Conservation (phyloP, 805 yeast species). For the Metschnikowia lachancei region DNA sequence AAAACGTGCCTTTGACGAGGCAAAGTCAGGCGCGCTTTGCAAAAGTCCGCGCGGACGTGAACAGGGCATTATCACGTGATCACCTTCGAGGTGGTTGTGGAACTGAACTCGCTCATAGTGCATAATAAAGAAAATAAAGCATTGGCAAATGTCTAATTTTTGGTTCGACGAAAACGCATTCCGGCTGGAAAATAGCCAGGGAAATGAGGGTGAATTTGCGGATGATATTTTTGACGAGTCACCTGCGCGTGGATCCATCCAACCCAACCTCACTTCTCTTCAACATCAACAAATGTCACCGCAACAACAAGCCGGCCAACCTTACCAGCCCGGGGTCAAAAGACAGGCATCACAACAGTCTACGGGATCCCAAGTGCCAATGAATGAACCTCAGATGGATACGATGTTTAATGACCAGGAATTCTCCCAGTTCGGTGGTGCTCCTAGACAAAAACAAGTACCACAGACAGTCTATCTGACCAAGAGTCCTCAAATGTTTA, state of each 20-base stretch:
- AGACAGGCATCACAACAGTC: conserved; percentile 17
- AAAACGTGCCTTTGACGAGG: not conserved
- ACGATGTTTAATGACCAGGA: conserved; percentile 4
- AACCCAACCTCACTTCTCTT: conserved; percentile 7
- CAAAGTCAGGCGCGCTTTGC: not conserved
- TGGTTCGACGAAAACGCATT: conserved; percentile 23
- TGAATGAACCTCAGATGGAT: conserved; percentile 3
- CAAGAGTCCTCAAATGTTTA: conserved; percentile 24
- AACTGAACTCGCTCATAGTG: conserved; percentile 1
- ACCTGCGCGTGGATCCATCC: not conserved
- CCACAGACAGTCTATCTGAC: conserved; percentile 1
- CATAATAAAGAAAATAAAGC: not conserved
- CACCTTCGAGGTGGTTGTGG: not conserved
- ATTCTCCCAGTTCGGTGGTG: conserved; percentile 5
- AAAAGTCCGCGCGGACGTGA: not conserved
- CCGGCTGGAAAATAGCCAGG: conserved; percentile 12
- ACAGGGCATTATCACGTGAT: conserved; percentile 3
- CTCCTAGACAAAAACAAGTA: not conserved
- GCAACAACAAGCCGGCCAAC: conserved; percentile 18
- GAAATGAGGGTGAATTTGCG: conserved; percentile 11
- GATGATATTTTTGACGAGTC: conserved; percentile 17
- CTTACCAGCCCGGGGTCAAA: conserved; percentile 11
- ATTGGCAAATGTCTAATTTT: conserved; percentile 18
- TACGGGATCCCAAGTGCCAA: not conserved
- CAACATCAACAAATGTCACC: conserved; percentile 10